Conservation (phyloP, 306 rosid genomes). For the Cicer arietinum region DNA sequence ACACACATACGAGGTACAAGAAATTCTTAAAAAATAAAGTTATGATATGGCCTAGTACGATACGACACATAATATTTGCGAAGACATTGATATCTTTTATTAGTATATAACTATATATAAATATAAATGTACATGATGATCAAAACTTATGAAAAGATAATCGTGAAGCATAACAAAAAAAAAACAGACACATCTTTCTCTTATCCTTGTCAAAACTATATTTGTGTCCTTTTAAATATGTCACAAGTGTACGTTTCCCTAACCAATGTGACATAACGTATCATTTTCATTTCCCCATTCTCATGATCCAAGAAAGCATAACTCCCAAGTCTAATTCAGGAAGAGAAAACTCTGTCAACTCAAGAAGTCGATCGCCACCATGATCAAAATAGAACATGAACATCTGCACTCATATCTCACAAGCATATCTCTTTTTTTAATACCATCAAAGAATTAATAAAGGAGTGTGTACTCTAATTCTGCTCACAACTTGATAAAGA, state of each 20-base stretch:
- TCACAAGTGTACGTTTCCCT: background rate
- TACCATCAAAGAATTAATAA: background rate
- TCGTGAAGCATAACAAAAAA: background rate
- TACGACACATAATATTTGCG: background rate
- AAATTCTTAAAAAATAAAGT: background rate
- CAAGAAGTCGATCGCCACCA: background rate
- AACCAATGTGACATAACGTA: background rate
- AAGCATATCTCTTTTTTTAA: background rate
- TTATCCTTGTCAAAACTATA: background rate
- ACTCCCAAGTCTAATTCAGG: background rate
- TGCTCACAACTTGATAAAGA: background rate
- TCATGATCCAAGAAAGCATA: background rate
- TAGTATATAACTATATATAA: background rate
- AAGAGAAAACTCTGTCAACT: background rate
- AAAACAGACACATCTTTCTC: background rate
- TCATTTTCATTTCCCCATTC: background rate
- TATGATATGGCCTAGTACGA: background rate
- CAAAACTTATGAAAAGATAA: background rate
- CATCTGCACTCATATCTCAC: conserved; percentile 5
- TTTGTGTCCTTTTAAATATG: background rate
- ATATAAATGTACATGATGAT: background rate
- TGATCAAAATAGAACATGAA: background rate
- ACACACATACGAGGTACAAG: background rate
- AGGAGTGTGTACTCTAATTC: background rate
- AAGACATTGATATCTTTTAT: background rate